Base-by-base conservation (phyloP, 306 rosid species). In the Datisca glomerata region DNA sequence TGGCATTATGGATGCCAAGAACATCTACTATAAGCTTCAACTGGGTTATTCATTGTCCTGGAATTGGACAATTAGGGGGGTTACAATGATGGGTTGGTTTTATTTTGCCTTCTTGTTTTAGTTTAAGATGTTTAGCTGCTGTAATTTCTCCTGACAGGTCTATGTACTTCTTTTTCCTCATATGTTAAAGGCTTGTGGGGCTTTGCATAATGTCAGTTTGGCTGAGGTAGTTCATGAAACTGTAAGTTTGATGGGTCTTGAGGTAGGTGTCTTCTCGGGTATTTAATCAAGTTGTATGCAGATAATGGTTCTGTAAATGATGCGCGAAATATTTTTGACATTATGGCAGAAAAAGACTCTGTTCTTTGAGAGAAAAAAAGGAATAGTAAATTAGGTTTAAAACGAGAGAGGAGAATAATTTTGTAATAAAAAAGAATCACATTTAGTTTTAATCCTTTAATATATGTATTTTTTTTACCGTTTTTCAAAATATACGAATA, bases 41-140 rank as follows among this genome's bases (percentile, higher is more conserved):
- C 63, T 72, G 40, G 53, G 67, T 33, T 61, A 37, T 41, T 18
- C 75, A 51, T 77, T 65, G 38, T 67, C 89, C 21, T 85, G 96
- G 96, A 85, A 77, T 66, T 80, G 80, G 85, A 74, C 77, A 71
- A 80, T 85, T 51, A 80, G 85, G 50, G 87, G 72, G 44, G 71
- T 71, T 62, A 39, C 71, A 24, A 55, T 59, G 67, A 40, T 60
- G 76, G 80, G 85, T 18, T 47, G 56, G 73, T 75, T 62, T 59
- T 56, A 77, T 41, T 55, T 62, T 59, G 68, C 85, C 24, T 27
- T 85, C 47, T 51, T 75, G 38, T 77, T 85, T 58, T 80, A 74
- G 73, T 77, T 78, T 59, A 85, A 73, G 78, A 80, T 85, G 96
- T 49, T n/a, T 85, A 61, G 68, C 72, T 14, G 35, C 65, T 59